Percentiles rank a stretch among this genome's conserved stretches.
Evolutionary conservation across 1,139 yeast species (phyloP).

Genomic region (Zygosaccharomyces pseudobailii): DNA sequence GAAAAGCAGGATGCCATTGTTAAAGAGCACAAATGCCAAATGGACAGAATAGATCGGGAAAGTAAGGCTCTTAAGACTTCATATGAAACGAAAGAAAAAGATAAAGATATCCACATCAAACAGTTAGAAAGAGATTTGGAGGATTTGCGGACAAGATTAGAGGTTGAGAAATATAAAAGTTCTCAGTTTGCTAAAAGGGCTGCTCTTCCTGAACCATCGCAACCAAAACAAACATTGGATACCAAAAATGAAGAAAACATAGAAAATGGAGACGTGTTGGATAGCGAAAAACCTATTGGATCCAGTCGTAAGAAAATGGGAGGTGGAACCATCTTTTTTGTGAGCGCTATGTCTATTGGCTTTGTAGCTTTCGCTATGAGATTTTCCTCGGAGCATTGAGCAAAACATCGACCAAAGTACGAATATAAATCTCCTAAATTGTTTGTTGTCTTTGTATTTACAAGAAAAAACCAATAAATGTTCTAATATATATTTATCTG

Average conservation of each 20-base stretch:
- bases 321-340: slow-evolving; percentile 10
- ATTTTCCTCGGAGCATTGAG: slow-evolving; percentile 11
- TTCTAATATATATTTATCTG: slow-evolving; percentile 1
- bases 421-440: neutral
- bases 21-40: slow-evolving; percentile 22
- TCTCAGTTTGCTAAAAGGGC: slow-evolving; percentile 17
- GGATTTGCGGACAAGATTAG: slow-evolving; percentile 30
- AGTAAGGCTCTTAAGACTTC: slow-evolving; percentile 17
- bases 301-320: slow-evolving; percentile 7
- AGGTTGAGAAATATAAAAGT: slow-evolving; percentile 30
- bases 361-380: slow-evolving; percentile 20
- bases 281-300: slow-evolving; percentile 5
- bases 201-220: slow-evolving; percentile 5
- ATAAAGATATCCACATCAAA: slow-evolving; percentile 21
- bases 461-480: neutral
- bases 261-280: slow-evolving; percentile 4
- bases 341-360: slow-evolving; percentile 22
- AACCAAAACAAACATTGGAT: neutral
- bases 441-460: neutral
- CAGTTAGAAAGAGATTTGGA: slow-evolving; percentile 27
- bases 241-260: slow-evolving; percentile 1
- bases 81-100: slow-evolving; percentile 12
- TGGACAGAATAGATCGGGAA: slow-evolving; percentile 27
- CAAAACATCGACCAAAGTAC: neutral
- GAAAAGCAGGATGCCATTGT: slow-evolving; percentile 25